These are phyloP conservation scores for Symbiodinium pilosum DNA, from an alignment of 73 alveolate species.

Conservation along the genomic window DNA sequence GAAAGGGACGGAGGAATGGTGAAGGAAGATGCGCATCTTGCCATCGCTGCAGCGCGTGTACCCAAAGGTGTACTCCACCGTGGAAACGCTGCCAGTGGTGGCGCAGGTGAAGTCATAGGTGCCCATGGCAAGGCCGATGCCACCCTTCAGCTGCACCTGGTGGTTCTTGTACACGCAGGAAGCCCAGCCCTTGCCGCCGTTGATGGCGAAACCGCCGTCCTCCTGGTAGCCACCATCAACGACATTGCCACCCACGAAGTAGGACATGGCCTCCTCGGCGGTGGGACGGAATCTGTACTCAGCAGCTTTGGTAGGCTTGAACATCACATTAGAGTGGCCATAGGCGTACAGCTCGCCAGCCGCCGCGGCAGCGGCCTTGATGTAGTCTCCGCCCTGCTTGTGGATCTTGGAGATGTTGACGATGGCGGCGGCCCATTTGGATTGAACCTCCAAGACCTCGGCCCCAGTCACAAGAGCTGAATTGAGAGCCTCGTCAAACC, in stretches of 20 bases:
- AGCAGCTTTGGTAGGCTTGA: conserved; percentile 3
- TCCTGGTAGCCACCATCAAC: neutral
- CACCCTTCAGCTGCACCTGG: neutral
- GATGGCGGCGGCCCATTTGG: neutral
- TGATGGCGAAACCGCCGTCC: conserved; percentile 12
- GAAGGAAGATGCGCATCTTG: neutral
- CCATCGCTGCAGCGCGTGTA: neutral
- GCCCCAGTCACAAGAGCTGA: neutral
- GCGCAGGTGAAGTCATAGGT: neutral
- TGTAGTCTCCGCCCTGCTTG: neutral
- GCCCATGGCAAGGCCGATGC: neutral
- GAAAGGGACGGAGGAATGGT: neutral
- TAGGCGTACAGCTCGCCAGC: neutral
- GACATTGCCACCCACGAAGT: neutral
- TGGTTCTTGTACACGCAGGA: neutral
- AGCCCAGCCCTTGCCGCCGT: neutral
- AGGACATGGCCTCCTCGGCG: neutral
- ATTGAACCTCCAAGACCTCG: neutral
- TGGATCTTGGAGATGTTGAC: neutral
- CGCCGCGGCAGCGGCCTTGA: neutral
- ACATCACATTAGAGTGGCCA: neutral
- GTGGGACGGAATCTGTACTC: neutral
- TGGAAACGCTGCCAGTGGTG: neutral
- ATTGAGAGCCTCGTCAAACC: neutral
- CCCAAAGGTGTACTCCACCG: conserved; percentile 16